Base-by-base conservation (phyloP, 345 rosid species). In the Boechera retrofracta region DNA sequence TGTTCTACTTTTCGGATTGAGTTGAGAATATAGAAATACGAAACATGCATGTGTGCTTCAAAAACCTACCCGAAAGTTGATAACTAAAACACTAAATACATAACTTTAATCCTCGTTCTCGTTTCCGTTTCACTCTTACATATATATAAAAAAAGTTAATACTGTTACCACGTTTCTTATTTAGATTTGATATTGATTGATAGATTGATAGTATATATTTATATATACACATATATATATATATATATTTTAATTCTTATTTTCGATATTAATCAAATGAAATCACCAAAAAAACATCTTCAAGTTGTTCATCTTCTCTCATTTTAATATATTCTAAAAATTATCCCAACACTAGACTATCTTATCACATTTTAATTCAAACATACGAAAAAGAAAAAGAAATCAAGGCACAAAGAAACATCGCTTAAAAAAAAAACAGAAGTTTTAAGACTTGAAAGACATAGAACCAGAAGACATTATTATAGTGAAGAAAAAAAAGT, bases 401-500 rank as follows among this genome's bases (percentile, higher is more conserved):
- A 26, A 13, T 5, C 0, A 4, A 63, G 28, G 52, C 41, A 26
- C 38, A 53, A 31, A 44, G 8, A 61, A 61, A 11, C 39, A 39
- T 39, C n/a, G 9, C 5, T 29, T 49, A 1, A n/a, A 4, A 5
- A 6, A 48, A 47, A 47, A n/a, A n/a, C 2, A 13, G n/a, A 13
- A 4, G 16, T 31, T 65, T 6, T 5, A 47, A 29, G 64, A n/a
- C n/a, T 6, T 6, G 44, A 12, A 53, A 7, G 8, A 41, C 8
- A 41, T 18, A 29, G 45, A n/a, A 29, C 11, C 5, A 44, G 11
- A 41, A 60, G 32, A 16, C 53, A 62, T 72, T 51, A 62, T 72
- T 72, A 39, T 38, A 28, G 26, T 10, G 51, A 59, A 59, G 7
- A 18, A 42, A n/a, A 45, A n/a, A 44, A 44, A n/a, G 31, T 1